These are phyloP conservation scores for Annulohypoxylon stygium DNA, from an alignment of 495 filamentous ascomycete genomes.

Conservation along the genomic window DNA sequence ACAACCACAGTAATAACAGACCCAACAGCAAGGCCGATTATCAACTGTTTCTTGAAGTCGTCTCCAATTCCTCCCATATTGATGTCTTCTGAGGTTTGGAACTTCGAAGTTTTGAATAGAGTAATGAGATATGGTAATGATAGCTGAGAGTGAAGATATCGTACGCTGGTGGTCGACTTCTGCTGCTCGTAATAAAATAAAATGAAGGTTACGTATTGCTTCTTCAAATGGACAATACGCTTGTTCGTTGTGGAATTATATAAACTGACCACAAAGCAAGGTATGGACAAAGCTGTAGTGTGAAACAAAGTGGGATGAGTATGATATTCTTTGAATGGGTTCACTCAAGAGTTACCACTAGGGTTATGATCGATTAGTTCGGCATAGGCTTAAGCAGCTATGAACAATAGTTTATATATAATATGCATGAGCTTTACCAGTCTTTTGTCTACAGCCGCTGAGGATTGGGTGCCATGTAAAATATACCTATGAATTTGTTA, in stretches of 20 bases:
- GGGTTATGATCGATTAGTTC: background rate
- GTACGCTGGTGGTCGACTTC: background rate
- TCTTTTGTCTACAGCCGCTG: conserved; percentile 7
- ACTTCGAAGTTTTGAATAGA: background rate
- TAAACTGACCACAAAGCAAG: background rate
- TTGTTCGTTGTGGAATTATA: background rate
- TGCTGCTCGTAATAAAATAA: background rate
- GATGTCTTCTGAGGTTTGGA: background rate
- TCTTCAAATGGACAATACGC: background rate
- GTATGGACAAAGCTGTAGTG: background rate
- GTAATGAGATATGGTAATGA: background rate
- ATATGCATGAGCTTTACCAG: conserved; percentile 10
- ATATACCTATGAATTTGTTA: background rate
- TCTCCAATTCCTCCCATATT: conserved; percentile 17
- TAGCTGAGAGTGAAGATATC: background rate
- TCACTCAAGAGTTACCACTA: background rate
- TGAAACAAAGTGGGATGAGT: conserved; percentile 1
- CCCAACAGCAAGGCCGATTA: conserved; percentile 40
- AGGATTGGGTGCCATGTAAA: background rate
- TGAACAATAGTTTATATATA: background rate
- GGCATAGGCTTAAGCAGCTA: background rate
- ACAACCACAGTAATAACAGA: conserved; percentile 28
- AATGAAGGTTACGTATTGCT: background rate
- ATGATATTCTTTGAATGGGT: background rate
- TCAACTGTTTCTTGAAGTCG: conserved; percentile 36